Conservation (phyloP, 1,284 basidiomycete genomes). For the Calocybe gambosa region DNA sequence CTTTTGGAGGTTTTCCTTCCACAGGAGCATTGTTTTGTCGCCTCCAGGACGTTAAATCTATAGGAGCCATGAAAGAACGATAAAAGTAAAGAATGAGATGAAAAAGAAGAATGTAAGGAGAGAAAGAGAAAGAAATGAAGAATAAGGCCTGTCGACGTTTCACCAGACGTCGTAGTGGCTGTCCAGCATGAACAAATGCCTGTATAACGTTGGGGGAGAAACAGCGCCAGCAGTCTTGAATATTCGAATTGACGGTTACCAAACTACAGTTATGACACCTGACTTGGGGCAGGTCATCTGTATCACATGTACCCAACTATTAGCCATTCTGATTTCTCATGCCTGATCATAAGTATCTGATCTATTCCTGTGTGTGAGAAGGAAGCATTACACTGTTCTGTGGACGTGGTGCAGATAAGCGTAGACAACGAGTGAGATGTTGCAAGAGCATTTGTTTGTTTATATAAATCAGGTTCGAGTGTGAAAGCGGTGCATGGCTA, state of each 20-base stretch:
- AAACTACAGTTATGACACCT: constrained; percentile 7
- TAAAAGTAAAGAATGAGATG: not conserved
- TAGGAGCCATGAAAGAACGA: constrained; percentile 18
- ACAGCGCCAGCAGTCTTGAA: not conserved
- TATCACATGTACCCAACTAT: constrained; percentile 3
- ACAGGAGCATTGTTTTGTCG: constrained; percentile 13
- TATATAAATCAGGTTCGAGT: not conserved
- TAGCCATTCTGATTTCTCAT: not conserved
- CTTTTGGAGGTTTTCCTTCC: constrained; percentile 4
- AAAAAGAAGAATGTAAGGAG: not conserved
- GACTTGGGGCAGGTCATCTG: not conserved
- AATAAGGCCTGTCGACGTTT: constrained; percentile 9
- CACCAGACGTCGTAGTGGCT: constrained; percentile 1
- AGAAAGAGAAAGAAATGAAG: constrained; percentile 6
- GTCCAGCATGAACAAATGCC: constrained; percentile 4
- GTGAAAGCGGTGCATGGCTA: not conserved
- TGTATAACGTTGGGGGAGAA: constrained; percentile 6
- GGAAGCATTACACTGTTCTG: not conserved
- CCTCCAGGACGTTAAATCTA: constrained; percentile 18
- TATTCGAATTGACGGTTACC: constrained; percentile 10
- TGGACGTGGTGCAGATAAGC: not conserved
- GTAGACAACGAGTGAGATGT: not conserved
- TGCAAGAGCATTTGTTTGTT: not conserved
- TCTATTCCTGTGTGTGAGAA: not conserved
- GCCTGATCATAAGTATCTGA: not conserved